Evolutionary conservation across 331 rosid species (phyloP), one percentile per base, ranked within the genome.

Genomic region (Malus hybrid): DNA sequence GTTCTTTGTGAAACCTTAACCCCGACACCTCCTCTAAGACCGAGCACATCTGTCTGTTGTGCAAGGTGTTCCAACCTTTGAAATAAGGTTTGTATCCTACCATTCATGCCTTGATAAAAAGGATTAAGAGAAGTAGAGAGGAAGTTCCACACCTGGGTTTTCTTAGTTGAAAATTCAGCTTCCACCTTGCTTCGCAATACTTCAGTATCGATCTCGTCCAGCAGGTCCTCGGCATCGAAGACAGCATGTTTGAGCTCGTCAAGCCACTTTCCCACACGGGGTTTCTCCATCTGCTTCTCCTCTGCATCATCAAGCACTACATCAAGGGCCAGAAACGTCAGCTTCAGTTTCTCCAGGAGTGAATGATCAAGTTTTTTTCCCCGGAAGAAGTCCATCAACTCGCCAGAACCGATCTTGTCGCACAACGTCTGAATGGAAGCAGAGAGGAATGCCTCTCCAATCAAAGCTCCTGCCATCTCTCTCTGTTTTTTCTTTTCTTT

Each of bases 191-290:
- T 32, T 70, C 2, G 60, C 68, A 62, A 7, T 20, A 42, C 70
- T 44, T 33, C 10, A 0, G 73, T 63, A 19, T 59, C 56, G 8
- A 82, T 78, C 70, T 15, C 44, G 20, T 71, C 80, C 18, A 19
- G 31, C 2, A 84, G 19, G 57, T 80, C 85, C 9, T 84, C 83
- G 5, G 42, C 81, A 31, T 75, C 85, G 60, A 46, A 84, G 7
- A 57, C 67, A 6, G 31, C 55, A 3, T 71, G 85, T 78, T 66
- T 61, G 1, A 80, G 78, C 44, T 77, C 64, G 7, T 16, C 83
- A 66, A 80, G 62, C 87, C 85, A 84, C 3, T 0, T 62, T 67
- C 63, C 66, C 59, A 84, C 83, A n/a, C n/a, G n/a, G n/a, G n/a
- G n/a, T n/a, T n/a, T n/a, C n/a, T n/a, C n/a, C n/a, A n/a, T n/a